Evolutionary conservation across 345 rosid species (phyloP).

Genomic region (Citrus glauca): DNA sequence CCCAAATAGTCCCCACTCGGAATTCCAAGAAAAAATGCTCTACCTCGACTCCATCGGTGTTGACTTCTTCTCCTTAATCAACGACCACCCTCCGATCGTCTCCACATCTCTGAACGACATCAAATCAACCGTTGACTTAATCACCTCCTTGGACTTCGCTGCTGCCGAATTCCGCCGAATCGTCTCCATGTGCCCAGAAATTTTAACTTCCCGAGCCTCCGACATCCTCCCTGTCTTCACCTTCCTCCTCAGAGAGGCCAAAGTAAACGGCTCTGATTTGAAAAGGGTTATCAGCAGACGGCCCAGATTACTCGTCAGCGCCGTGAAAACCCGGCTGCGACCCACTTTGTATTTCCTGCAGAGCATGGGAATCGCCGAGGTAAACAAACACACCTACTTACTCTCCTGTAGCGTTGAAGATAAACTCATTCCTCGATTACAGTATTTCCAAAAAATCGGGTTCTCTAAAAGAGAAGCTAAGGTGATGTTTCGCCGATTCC

Average conservation of each 20-base stretch:
- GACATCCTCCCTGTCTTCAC: constrained; percentile 60
- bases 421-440: constrained; percentile 63
- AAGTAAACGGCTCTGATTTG: constrained; percentile 48
- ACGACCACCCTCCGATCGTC: constrained; percentile 53
- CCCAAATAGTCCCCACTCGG: constrained; percentile 23
- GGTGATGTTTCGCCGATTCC: constrained; percentile 71
- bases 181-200: constrained; percentile 72
- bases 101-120: constrained; percentile 44
- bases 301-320: constrained; percentile 72
- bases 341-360: constrained; percentile 82
- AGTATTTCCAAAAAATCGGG: constrained; percentile 62
- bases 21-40: constrained; percentile 64
- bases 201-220: constrained; percentile 41
- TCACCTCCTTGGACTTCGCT: constrained; percentile 53
- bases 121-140: constrained; percentile 59
- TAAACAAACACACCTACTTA: constrained; percentile 57
- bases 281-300: constrained; percentile 64
- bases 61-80: constrained; percentile 55
- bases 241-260: constrained; percentile 87
- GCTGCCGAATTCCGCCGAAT: constrained; percentile 59
- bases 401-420: constrained; percentile 83
- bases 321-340: constrained; percentile 54
- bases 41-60: constrained; percentile 81
- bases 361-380: constrained; percentile 66
- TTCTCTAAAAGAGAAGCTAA: constrained; percentile 50